phyloP scores from a whole-genome alignment of 129 eudicot genomes.

The Kitagawia praeruptora region DNA sequence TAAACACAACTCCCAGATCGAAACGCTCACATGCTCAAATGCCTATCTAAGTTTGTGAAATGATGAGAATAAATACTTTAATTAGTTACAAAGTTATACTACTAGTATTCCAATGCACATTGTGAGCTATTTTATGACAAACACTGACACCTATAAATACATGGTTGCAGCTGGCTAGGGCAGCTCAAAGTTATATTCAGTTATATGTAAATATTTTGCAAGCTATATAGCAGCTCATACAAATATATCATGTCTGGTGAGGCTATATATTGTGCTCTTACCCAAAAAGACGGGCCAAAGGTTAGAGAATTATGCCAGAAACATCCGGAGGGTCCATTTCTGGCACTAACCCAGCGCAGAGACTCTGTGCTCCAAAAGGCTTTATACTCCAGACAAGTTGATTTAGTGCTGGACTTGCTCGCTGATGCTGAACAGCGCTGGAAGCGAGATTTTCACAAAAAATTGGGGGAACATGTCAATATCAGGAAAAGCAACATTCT shows the following conservation, averaged over 20 bases:
- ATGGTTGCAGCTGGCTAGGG: no score
- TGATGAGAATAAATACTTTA: background rate
- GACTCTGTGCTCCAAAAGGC: conserved; percentile 36
- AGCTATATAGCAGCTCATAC: background rate
- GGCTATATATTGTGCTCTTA: background rate
- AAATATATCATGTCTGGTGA: background rate
- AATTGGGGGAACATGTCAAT: conserved; percentile 14
- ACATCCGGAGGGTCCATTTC: conserved; percentile 23
- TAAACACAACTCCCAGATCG: no score
- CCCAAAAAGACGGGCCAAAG: background rate
- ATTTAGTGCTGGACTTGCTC: conserved; percentile 18
- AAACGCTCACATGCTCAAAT: no score
- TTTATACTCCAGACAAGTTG: conserved; percentile 13
- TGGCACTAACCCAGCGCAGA: conserved; percentile 16
- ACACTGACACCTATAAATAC: no score
- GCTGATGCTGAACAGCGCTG: background rate
- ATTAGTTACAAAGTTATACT: background rate
- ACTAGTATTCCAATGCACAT: background rate
- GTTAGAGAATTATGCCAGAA: background rate
- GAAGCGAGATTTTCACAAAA: background rate
- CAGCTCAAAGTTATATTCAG: no score
- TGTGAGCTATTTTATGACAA: no score
- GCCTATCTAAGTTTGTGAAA: background rate
- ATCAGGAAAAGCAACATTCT: conserved; percentile 25
- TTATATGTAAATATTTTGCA: background rate